phyloP scores from a whole-genome alignment of 1,139 yeast genomes.

The Candida anutae region DNA sequence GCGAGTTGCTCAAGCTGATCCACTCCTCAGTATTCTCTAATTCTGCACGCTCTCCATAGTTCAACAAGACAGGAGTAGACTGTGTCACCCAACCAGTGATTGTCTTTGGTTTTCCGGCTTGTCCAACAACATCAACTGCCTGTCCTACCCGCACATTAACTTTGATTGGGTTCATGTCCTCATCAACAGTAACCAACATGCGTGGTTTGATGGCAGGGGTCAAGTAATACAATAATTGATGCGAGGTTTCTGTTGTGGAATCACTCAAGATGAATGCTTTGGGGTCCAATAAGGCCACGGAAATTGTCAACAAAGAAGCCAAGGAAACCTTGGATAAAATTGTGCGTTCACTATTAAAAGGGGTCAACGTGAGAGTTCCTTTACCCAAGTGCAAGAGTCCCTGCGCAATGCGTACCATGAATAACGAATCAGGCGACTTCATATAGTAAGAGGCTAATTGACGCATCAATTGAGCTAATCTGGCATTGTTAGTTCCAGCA shows the following conservation, averaged over 20 bases:
- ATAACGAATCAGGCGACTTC: constrained; percentile 83
- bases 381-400: constrained; percentile 94
- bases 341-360: constrained; percentile 85
- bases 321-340: constrained; percentile 82
- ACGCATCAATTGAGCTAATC: constrained; percentile 90
- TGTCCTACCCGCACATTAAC: constrained; percentile 97
- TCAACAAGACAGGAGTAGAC: constrained; percentile 89
- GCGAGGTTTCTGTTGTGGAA: constrained; percentile 53
- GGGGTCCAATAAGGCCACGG: constrained; percentile 83
- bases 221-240: constrained; percentile 71
- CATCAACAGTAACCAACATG: constrained; percentile 88
- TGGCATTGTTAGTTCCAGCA: constrained; percentile 97
- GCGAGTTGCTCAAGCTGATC: constrained; percentile 67
- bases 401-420: constrained; percentile 91
- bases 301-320: constrained; percentile 81
- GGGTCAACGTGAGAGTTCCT: constrained; percentile 84
- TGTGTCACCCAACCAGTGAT: constrained; percentile 99
- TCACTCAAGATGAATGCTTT: constrained; percentile 52
- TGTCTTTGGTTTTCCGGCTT: constrained; percentile 97
- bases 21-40: constrained; percentile 87
- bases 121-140: constrained; percentile 98
- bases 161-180: constrained; percentile 76
- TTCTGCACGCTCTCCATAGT: constrained; percentile 95
- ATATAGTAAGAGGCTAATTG: constrained; percentile 91
- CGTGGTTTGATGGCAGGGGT: constrained; percentile 91